Evolutionary conservation across 75 land plant species (phyloP), one percentile per base, ranked within the genome.

Genomic region (Picea sitchensis): DNA sequence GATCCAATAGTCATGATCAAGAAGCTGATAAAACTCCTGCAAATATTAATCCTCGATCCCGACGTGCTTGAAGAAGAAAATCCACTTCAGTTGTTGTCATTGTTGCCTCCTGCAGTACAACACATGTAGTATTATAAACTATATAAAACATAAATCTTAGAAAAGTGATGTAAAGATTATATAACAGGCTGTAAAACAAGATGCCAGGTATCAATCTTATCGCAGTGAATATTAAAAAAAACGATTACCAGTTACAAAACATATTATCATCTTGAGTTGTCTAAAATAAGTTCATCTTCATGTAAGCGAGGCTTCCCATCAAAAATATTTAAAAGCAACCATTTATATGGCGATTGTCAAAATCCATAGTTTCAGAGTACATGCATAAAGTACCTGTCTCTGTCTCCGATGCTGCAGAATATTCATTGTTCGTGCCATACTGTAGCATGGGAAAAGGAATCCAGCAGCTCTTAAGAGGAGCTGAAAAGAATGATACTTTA

Each of bases 31-130:
- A 65, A 34, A 86, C 83, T 36, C 38, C 26, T 26, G 26, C 76
- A 65, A 89, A 82, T 61, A 83, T 88, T 68, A 89, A 61, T 12
- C 90, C 88, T 58, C 89, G 79, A 18, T 72, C 83, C 61, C 84
- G 91, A 5, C 87, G 86, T 5, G 91, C 83, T 73, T 91, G 91
- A 11, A 91, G 75, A 34, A 91, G 75, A 75, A 88, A 82, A 15
- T 90, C 93, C 44, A 91, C 88, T 73, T 91, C 93, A 30, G 87
- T 81, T 65, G 93, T 91, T 18, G 93, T 91, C 76, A 89, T 75
- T 23, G 91, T 91, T 34, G 87, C 93, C 47, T 91, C 88, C 92
- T 87, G 91, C 58, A 36, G 38, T 36, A 36, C 38, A 36, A 36
- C 38, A 36, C 38, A 0, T 36, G 3, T 36, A 36, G 38, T 3